Percentiles rank a stretch among this genome's conserved stretches.
These are phyloP conservation scores for Pseudonitzschia delicatissima DNA, from an alignment of 108 stramenopile species.

Conservation along the genomic window DNA sequence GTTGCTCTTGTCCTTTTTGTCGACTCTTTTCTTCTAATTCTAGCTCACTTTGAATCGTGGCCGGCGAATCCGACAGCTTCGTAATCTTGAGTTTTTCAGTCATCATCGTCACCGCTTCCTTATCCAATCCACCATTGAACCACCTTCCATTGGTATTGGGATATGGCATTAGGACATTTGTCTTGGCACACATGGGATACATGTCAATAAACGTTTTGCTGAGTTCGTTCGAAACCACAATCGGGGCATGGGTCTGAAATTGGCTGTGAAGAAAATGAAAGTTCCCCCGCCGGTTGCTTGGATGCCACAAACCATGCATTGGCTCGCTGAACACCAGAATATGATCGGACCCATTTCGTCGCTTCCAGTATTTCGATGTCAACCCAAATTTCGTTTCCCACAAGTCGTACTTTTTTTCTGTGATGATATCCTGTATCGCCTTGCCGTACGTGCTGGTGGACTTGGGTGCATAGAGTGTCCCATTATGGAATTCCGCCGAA, in stretches of 20 bases:
- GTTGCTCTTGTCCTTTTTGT: background rate
- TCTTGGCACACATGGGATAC: constrained; percentile 36
- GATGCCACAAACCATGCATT: constrained; percentile 37
- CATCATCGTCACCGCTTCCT: background rate
- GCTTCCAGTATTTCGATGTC: constrained; percentile 41
- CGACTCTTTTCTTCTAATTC: background rate
- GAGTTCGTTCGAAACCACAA: constrained; percentile 38
- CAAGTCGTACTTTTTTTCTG: constrained; percentile 5
- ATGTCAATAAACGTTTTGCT: constrained; percentile 31
- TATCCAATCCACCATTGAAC: constrained; percentile 40
- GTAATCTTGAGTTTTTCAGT: background rate
- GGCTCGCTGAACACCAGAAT: constrained; percentile 43
- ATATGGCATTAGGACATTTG: constrained; percentile 42
- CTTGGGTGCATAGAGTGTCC: constrained; percentile 15
- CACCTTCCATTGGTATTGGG: constrained; percentile 44
- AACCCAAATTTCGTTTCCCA: constrained; percentile 39
- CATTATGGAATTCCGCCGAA: constrained; percentile 37
- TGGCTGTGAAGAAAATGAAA: constrained; percentile 37
- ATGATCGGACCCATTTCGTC: constrained; percentile 39
- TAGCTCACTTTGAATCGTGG: constrained; percentile 11
- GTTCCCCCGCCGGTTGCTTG: constrained; percentile 13
- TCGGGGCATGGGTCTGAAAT: constrained; percentile 39
- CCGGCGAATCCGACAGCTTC: constrained; percentile 7
- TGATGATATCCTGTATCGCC: constrained; percentile 32
- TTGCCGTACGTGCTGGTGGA: constrained; percentile 31